Base-by-base conservation (phyloP, 768 basidiomycete species). In the Krasilnikovozyma curviuscula region DNA sequence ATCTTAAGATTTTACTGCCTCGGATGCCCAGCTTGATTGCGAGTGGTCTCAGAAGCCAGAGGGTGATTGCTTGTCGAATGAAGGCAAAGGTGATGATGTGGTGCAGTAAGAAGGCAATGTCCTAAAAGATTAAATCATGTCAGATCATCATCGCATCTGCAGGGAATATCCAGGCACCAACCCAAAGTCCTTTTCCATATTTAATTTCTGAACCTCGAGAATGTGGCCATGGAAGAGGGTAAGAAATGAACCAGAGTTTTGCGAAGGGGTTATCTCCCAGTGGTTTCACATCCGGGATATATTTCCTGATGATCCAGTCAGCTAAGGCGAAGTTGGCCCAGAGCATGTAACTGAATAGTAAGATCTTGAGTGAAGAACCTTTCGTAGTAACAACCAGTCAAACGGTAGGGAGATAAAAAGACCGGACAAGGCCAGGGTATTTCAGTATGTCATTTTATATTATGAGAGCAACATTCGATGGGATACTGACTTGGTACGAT, bases 61-160 rank as follows among this genome's bases (percentile, higher is more conserved):
- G 55, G 16, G 78, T 74, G 61, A 85, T 60, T 37, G 69, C 58
- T 65, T 95, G 86, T 27, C 91, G 77, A 35, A 88, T 55, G 61
- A 86, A 81, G 2, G 85, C 89, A 68, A 80, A 97, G 57, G 91
- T 76, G 42, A 97, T 67, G 63, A 95, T 69, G 59, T 89, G 70
- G 65, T 83, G 89, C 3, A 71, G 70, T 39, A 95, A 56, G 66
- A 98, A 98, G 14, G 71, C 59, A 8, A 86, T 53, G 60, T 97
- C 91, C 50, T 73, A 65, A 3, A 25, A 14, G 18, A 18, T 9
- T 7, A 16, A 27, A 33, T 25, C 16, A 33, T 2, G 24, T 18
- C 6, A 28, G n/a, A 35, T 24, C 34, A n/a, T 33, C 32, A 33
- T 9, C n/a, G 32, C n/a, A 9, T 40, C 39, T n/a, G 39, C 19